These are phyloP conservation scores for Candida ovalis DNA, from an alignment of 805 yeast genomes.

Conservation along the genomic window DNA sequence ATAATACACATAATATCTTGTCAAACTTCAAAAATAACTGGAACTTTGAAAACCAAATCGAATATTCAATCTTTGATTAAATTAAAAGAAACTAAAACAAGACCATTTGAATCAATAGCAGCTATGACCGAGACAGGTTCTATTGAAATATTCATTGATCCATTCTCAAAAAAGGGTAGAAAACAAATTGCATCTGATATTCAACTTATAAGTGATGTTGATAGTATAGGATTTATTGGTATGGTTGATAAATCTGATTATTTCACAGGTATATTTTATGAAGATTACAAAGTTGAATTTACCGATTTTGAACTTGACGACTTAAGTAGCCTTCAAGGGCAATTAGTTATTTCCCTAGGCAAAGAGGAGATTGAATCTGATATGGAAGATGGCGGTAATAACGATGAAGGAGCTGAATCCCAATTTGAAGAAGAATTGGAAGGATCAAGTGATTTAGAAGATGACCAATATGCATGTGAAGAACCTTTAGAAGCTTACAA, in stretches of 20 bases:
- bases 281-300: constrained; percentile 22
- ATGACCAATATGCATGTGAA: constrained; percentile 20
- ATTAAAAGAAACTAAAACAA: constrained; percentile 22
- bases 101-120: constrained; percentile 31
- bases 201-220: constrained; percentile 14
- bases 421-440: constrained; percentile 8
- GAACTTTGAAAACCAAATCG: constrained; percentile 34
- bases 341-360: constrained; percentile 9
- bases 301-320: constrained; percentile 32
- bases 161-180: constrained; percentile 17
- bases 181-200: constrained; percentile 16
- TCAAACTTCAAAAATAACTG: constrained; percentile 25
- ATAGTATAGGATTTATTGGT: constrained; percentile 12
- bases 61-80: constrained; percentile 28
- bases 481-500: constrained; percentile 20
- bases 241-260: constrained; percentile 6
- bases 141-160: constrained; percentile 25
- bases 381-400: constrained; percentile 11
- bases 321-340: constrained; percentile 23
- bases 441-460: constrained; percentile 4
- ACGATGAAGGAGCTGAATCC: constrained; percentile 8
- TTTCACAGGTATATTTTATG: constrained; percentile 25
- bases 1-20: constrained; percentile 34
- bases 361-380: constrained; percentile 7
- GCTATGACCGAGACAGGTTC: constrained; percentile 13